Evolutionary conservation across 2,329 filamentous ascomycete species (phyloP).

Genomic region (Thermothelomyces thermophilus): DNA sequence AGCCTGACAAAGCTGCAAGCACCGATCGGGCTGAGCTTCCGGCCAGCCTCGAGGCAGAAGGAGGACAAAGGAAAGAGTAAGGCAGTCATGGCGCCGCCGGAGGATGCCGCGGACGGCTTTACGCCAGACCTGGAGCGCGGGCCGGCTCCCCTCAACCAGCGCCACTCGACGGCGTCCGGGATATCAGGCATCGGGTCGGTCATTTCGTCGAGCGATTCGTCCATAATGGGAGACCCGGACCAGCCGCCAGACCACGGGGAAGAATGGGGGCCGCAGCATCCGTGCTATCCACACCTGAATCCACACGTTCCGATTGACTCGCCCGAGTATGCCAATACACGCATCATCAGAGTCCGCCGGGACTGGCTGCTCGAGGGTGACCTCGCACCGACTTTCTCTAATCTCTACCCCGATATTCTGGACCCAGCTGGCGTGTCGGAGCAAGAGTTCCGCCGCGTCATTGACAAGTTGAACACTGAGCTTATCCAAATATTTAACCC

Average conservation of each 20-base stretch:
- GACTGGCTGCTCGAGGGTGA: constrained; percentile 91
- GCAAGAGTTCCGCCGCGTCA: constrained; percentile 74
- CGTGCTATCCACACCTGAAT: constrained; percentile 90
- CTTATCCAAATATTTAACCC: constrained; percentile 75
- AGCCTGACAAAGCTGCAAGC: constrained; percentile 25
- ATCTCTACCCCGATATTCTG: constrained; percentile 92
- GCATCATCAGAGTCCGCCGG: constrained; percentile 83
- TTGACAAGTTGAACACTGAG: constrained; percentile 75
- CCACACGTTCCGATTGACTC: constrained; percentile 79
- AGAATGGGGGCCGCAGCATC: constrained; percentile 88
- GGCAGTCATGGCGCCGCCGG: constrained; percentile 38
- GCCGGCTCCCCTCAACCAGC: constrained; percentile 38
- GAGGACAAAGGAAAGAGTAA: constrained; percentile 43
- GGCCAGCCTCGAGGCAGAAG: constrained; percentile 14
- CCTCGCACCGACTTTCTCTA: constrained; percentile 85
- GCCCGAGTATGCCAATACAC: constrained; percentile 66
- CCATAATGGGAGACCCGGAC: constrained; percentile 56
- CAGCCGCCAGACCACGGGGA: constrained; percentile 62
- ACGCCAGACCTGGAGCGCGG: constrained; percentile 52
- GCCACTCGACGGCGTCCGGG: constrained; percentile 43
- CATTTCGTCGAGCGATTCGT: constrained; percentile 51
- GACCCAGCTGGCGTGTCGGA: constrained; percentile 77
- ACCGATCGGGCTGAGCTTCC: constrained; percentile 24
- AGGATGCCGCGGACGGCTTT: constrained; percentile 32
- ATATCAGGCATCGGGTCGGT: constrained; percentile 48